These are phyloP conservation scores for Tilletia setariae DNA, from an alignment of 1,284 basidiomycete species.

Conservation along the genomic window DNA sequence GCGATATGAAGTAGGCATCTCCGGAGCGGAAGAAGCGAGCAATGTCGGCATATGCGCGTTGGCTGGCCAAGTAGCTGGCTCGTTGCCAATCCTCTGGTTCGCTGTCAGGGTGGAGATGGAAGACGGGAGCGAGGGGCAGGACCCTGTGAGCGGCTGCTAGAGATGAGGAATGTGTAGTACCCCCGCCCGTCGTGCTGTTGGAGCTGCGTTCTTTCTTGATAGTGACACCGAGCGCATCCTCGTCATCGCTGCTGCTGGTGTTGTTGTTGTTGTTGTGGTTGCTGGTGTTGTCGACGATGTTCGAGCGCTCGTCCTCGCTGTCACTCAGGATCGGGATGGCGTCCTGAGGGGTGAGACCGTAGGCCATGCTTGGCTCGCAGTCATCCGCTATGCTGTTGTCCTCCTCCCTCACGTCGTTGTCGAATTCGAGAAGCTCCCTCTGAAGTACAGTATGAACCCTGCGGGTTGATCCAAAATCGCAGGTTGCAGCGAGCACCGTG, in stretches of 20 bases:
- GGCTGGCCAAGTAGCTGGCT: slow-evolving; percentile 10
- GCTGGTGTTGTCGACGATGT: too few species aligned
- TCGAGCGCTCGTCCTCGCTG: neutral
- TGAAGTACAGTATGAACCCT: too few species aligned
- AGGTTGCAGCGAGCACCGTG: too few species aligned
- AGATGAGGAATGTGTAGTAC: neutral
- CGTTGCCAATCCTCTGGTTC: neutral
- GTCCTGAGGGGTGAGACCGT: neutral
- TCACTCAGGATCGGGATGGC: slow-evolving; percentile 3
- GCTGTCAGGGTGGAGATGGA: neutral
- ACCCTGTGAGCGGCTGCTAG: neutral
- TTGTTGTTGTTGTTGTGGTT: too few species aligned
- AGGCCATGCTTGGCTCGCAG: too few species aligned
- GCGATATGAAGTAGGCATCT: slow-evolving; percentile 1
- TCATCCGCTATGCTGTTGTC: too few species aligned
- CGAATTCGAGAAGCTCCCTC: too few species aligned
- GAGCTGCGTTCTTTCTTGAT: neutral
- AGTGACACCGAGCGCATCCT: neutral
- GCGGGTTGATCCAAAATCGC: too few species aligned
- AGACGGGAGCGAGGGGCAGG: neutral
- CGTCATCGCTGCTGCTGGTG: neutral
- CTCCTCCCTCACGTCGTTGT: too few species aligned
- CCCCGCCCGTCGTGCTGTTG: neutral
- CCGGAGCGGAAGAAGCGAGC: slow-evolving; percentile 3
- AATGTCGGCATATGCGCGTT: slow-evolving; percentile 1